These are phyloP conservation scores for Auricularia cornea DNA, from an alignment of 768 basidiomycete genomes.

Conservation along the genomic window DNA sequence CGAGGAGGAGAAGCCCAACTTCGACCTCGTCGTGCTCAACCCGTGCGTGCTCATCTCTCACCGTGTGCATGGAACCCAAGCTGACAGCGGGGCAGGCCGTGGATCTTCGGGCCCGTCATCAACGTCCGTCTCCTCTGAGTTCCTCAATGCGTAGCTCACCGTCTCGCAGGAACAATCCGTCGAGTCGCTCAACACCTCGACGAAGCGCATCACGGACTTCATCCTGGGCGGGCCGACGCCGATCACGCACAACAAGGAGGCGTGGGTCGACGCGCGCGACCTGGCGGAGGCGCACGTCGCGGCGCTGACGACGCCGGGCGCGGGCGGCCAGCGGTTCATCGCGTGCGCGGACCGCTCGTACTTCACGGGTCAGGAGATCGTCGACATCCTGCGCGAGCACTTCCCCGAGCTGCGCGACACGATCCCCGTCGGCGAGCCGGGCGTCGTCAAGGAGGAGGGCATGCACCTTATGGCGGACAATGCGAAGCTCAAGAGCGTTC, in stretches of 20 bases:
- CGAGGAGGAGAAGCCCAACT: background rate
- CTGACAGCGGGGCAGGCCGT: background rate
- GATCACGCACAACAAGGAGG: background rate
- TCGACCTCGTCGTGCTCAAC: background rate
- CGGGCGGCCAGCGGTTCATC: constrained; percentile 52
- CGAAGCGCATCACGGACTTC: background rate
- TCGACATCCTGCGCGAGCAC: background rate
- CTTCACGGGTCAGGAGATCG: background rate
- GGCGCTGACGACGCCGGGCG: constrained; percentile 43
- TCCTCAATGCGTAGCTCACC: background rate
- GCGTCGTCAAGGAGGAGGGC: background rate
- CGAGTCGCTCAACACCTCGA: background rate
- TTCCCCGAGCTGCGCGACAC: background rate
- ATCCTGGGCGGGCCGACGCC: background rate
- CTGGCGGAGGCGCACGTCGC: constrained; percentile 44
- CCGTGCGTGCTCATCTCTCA: background rate
- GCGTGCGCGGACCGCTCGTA: constrained; percentile 19
- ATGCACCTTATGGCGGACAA: background rate
- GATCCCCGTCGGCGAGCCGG: background rate
- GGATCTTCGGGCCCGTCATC: background rate
- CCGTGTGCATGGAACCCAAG: too few species aligned
- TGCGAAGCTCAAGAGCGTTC: background rate
- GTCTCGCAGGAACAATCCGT: background rate
- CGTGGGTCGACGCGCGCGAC: constrained; percentile 48
- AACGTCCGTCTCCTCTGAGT: background rate